Evolutionary conservation across 1,139 yeast genomes (phyloP).

Genomic region (Saccharomycopsis hybrid): DNA sequence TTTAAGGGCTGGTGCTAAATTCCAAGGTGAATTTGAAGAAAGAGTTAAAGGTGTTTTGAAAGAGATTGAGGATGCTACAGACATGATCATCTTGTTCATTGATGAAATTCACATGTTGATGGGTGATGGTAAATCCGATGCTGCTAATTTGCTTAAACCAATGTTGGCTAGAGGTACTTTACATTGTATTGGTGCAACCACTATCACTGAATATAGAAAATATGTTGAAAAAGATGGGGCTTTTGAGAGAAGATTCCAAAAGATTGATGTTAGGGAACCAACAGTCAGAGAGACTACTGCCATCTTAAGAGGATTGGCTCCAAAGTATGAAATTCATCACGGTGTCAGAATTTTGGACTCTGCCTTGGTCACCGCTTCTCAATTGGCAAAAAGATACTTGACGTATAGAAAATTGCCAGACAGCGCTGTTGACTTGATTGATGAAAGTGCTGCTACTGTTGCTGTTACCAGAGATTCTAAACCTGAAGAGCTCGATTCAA

Average conservation of each 20-base stretch:
- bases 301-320: constrained; percentile 91
- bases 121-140: constrained; percentile 95
- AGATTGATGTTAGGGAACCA: constrained; percentile 92
- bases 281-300: constrained; percentile 91
- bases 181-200: constrained; percentile 98
- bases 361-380: constrained; percentile 93
- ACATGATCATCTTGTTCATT: constrained; percentile 80
- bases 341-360: constrained; percentile 95
- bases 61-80: constrained; percentile 85
- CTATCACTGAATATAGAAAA: constrained; percentile 89
- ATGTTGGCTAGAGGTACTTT: constrained; percentile 94
- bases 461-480: constrained; percentile 98
- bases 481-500: constrained; percentile 91
- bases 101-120: constrained; percentile 98
- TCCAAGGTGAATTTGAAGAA: constrained; percentile 98
- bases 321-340: constrained; percentile 94
- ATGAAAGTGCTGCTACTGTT: constrained; percentile 95
- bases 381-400: constrained; percentile 86
- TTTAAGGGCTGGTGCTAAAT: constrained; percentile 96
- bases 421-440: constrained; percentile 94
- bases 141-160: constrained; percentile 94
- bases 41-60: constrained; percentile 92
- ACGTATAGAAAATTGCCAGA: constrained; percentile 96
- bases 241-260: constrained; percentile 96
- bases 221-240: constrained; percentile 96